Base-by-base conservation (phyloP, 768 basidiomycete species). In the Rubroboletus satanas region DNA sequence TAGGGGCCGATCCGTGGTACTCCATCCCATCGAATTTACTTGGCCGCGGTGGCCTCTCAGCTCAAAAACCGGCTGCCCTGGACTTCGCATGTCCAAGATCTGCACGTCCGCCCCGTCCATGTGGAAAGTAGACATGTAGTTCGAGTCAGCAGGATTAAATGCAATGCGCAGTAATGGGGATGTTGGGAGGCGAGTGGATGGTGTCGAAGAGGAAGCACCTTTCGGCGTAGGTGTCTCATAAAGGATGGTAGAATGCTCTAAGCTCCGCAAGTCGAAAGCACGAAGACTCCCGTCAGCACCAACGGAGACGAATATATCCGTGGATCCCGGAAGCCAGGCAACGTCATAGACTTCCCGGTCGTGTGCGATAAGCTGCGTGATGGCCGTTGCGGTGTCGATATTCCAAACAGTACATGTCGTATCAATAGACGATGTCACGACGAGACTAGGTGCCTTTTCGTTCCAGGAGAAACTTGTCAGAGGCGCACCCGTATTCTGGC, bases 331-430 rank as follows among this genome's bases (percentile, higher is more conserved):
- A 12, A 98, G 81, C 96, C 97, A 99, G n/a, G 93, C 94, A 39
- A 97, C 94, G 68, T 98, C 94, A 74, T 95, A 96, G 14, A 93
- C 94, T 74, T 95, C 89, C 45, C 91, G 84, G 77, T 98, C 94
- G 72, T 97, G 96, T 0, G 96, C 94, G 65, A 97, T 96, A 56
- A 99, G 84, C 71, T 98, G 97, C 3, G 97, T 99, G 67, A 98
- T 84, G 26, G 97, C 96, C 7, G 89, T 87, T 26, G 85, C 83
- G 4, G 92, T 92, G 64, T 96, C 90, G 67, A 99, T 91, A 71
- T 99, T 97, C 97, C 97, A 99, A 23, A 98, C 90, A 2, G 97
- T 98, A 70, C 96, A 98, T 14, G 95, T 97, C 48, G 97, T 99
- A 68, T 99, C 97, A 63, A 98, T 96, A 8, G 94, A 97, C 23